Conservation (phyloP, 345 rosid species). For the Erysimum cheiranthoides region DNA sequence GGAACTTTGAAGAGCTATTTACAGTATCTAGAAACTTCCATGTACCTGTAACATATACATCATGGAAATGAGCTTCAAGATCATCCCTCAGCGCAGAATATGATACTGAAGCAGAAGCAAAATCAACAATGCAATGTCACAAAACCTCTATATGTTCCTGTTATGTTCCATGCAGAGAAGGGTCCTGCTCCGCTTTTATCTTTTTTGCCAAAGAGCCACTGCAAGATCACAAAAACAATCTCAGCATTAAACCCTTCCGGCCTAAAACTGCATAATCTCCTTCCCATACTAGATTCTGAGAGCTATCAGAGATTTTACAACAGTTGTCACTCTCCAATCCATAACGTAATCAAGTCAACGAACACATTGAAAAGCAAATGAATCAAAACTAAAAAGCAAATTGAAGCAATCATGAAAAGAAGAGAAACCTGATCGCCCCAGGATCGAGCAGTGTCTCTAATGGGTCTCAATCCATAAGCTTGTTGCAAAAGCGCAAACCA, state of each 20-base stretch:
- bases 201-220: constrained; percentile 80
- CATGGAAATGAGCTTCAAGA: background rate
- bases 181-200: constrained; percentile 72
- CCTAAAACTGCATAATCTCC: background rate
- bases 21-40: constrained; percentile 86
- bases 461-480: constrained; percentile 72
- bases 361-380: background rate
- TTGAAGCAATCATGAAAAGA: background rate
- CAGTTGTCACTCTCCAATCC: background rate
- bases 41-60: constrained; percentile 59
- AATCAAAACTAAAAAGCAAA: constrained; percentile 26
- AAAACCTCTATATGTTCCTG: constrained; percentile 96
- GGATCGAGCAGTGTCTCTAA: constrained; percentile 81
- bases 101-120: background rate
- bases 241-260: constrained; percentile 11
- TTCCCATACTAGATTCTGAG: constrained; percentile 2
- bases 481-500: constrained; percentile 55
- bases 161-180: constrained; percentile 86
- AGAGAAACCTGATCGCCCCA: constrained; percentile 94
- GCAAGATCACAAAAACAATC: constrained; percentile 45
- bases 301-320: background rate
- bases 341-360: constrained; percentile 14
- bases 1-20: constrained; percentile 84
- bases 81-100: background rate
- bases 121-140: constrained; percentile 31